Base-by-base conservation (phyloP, 1,284 basidiomycete species). In the Sanguinoderma infundibulare region DNA sequence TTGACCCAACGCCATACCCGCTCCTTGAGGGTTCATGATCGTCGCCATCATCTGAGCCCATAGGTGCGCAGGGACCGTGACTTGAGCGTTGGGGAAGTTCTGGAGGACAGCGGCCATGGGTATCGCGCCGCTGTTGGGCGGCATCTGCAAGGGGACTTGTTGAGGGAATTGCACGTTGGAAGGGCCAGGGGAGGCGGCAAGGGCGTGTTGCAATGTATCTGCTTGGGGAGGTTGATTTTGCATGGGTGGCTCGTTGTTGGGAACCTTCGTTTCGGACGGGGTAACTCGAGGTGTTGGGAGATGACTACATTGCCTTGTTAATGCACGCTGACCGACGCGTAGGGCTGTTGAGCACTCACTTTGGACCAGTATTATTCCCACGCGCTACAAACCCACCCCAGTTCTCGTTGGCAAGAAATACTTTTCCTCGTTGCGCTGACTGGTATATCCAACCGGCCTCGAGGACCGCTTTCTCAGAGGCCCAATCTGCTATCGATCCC, bases 211-310 rank as follows among this genome's bases (percentile, higher is more conserved):
- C 10, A 36, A 52, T n/a, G 50, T 40, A 2, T 42, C 28, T 1
- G 56, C 42, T 9, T 44, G 53, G 20, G 38, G 57, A 2, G 38
- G 59, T 35, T 64, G 61, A 30, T 35, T 51, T 15, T 60, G 54
- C 61, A 62, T 61, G 39, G 28, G 20, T 44, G 22, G 12, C 15
- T 58, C 49, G 5, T 49, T 46, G 47, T 66, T 28, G 22, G 55
- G 40, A 1, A 39, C 28, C n/a, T 51, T 59, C 12, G 60, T 59
- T 38, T 80, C 80, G 3, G 79, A 73, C 24, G 85, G 86, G 22
- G 85, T 86, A n/a, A 77, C 75, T 32, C 85, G 76, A n/a, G 86
- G 86, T 5, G 86, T 87, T 40, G 86, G 85, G 55, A 87, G 69
- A 57, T 81, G 77, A 69, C 83, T 83, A 67, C 64, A 67, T 66